phyloP scores from a whole-genome alignment of 495 filamentous ascomycete species.

The Daldinia concentrica region DNA sequence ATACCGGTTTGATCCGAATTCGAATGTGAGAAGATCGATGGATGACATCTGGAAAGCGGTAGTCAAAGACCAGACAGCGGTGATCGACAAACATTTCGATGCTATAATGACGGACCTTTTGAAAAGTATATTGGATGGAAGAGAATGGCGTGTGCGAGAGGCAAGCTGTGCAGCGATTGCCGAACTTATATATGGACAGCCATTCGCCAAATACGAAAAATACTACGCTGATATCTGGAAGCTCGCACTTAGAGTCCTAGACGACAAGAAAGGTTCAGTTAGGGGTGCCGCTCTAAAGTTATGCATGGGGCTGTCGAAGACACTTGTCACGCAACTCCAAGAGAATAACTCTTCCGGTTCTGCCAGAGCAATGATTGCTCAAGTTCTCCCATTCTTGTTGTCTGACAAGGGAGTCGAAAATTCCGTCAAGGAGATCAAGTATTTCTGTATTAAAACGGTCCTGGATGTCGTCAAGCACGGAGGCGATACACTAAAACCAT shows the following conservation, averaged over 20 bases:
- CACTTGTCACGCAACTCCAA: conserved; percentile 86
- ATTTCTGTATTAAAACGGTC: conserved; percentile 76
- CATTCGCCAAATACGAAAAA: conserved; percentile 78
- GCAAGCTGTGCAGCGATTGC: conserved; percentile 90
- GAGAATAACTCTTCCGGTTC: conserved; percentile 75
- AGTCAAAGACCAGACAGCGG: conserved; percentile 80
- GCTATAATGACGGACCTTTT: conserved; percentile 86
- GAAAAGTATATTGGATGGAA: conserved; percentile 78
- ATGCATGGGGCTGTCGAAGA: conserved; percentile 81
- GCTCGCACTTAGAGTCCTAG: conserved; percentile 82
- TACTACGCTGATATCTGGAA: conserved; percentile 88
- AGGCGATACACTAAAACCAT: conserved; percentile 75
- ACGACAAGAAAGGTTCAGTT: conserved; percentile 95
- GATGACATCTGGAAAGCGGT: conserved; percentile 95
- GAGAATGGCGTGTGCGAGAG: conserved; percentile 91
- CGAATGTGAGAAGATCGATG: conserved; percentile 92
- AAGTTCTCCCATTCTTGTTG: conserved; percentile 88
- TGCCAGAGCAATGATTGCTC: conserved; percentile 78
- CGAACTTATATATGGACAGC: conserved; percentile 80
- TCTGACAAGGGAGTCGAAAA: conserved; percentile 91
- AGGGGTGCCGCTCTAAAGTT: conserved; percentile 80
- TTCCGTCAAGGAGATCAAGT: conserved; percentile 82
- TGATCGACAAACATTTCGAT: conserved; percentile 80
- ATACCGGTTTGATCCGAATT: conserved; percentile 93
- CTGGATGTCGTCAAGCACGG: conserved; percentile 90